Base-by-base conservation (phyloP, 2,329 filamentous ascomycete species). In the Verticillium klebahnii region DNA sequence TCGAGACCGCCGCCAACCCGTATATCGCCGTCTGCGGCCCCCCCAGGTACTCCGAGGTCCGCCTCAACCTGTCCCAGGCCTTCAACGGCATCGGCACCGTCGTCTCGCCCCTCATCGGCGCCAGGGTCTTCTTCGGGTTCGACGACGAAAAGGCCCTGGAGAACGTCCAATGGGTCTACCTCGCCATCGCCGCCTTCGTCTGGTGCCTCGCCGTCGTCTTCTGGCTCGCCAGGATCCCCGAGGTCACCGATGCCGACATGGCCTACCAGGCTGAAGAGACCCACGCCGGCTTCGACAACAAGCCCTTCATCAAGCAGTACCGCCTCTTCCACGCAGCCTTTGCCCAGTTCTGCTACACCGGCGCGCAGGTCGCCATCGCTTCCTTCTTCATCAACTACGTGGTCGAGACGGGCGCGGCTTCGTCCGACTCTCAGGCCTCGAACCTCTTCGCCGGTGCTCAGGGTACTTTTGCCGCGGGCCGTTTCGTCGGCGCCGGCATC, bases 71-170 rank as follows among this genome's bases (percentile, higher is more conserved):
- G 59, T 88, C 89, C 1, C 90, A 93, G 73, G 88, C 89, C 60
- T 89, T 93, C 76, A 90, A 93, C 69, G 90, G 88, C 60, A 85
- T 92, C 57, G 90, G 89, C 39, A 89, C 88, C 9, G 87, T 92
- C 57, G 79, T 92, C 45, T 89, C 89, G 0, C 89, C 90, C 1
- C 84, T 92, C 0, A 78, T 93, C 5, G 90, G 88, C 56, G 89
- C 87, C 2, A 87, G 88, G 62, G 88, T 89, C 60, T 90, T 92
- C 75, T 92, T 92, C 77, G 84, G 82, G 61, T 83, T 85, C 57
- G 79, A 82, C 61, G 82, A 84, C 59, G 78, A 83, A 15, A 73
- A 74, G 2, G 85, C 85, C 1, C 78, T 91, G 3, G 80, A 81
- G 65, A 86, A 87, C 61, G 89, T 93, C 4, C 89, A 92, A 73